Evolutionary conservation across 805 yeast genomes (phyloP), one percentile per base, ranked within the genome.

Genomic region (Jamesozyma gamospora): DNA sequence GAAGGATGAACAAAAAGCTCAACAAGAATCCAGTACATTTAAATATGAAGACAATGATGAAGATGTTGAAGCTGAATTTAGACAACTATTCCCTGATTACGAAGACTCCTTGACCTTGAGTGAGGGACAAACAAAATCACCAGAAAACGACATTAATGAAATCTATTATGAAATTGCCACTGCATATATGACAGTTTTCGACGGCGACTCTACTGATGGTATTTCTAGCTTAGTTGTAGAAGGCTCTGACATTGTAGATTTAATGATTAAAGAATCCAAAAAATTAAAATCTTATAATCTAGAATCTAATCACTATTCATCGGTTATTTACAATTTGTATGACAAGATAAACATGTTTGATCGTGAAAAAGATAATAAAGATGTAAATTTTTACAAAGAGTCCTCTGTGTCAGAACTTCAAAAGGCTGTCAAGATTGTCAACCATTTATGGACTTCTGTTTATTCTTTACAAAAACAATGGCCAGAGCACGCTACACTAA

Each of bases 401-500:
- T 66, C 72, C 17, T 72, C 76, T 33, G 65, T 77, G 4, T 55
- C 55, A 8, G 95, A 87, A 52, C 72, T 82, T 2, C 71, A 70
- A 40, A 63, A 57, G 29, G 84, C 94, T 2, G 72, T 78, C 33
- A 53, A 50, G 1, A 52, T 80, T 1, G 62, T 76, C 10, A 62
- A 65, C 26, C 63, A 55, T 4, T 53, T 79, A 3, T 64, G 69
- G 51, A 60, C 65, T 3, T 56, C 74, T 1, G 75, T 77, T 3
- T 46, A 56, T 7, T 63, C 61, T 4, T 58, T 85, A 11, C 57
- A 81, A 11, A 61, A 60, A 19, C 75, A 78, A 52, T 92, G 96
- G 95, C 96, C 97, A 0, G 98, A 94, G 51, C 95, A 94, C 65
- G 92, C 92, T 0, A 86, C 95, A 0, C 63, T 92, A 37, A 79